Base-by-base conservation (phyloP, 495 filamentous ascomycete genomes). In the Aspergillus incahuasiensis region DNA sequence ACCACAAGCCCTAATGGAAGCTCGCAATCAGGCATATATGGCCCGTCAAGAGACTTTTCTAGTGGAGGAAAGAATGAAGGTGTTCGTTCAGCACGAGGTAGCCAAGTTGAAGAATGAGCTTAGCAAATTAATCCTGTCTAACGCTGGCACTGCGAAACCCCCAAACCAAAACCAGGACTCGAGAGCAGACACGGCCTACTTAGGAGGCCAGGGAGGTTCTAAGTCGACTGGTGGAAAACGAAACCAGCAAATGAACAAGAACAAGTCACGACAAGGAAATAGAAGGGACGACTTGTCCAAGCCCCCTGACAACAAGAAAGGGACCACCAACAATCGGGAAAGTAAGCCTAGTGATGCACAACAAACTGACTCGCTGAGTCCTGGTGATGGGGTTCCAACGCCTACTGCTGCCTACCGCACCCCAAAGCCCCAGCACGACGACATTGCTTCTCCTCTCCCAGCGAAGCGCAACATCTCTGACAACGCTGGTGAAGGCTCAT, bases 71-170 rank as follows among this genome's bases (percentile, higher is more conserved):
- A 55, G 53, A 6, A 41, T 64, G 6, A 28, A 28, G 25, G 16
- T 16, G 0, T 21, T 51, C 13, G 21, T 68, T n/a, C 57, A 58
- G 3, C 20, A 48, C 15, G 64, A 67, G 52, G 15, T 62, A 0
- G 24, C 19, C 5, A 58, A 53, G 25, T 7, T 64, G 25, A 56
- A 46, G n/a, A 19, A 28, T 6, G 64, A 63, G 13, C 41, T 66
- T 4, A 28, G 34, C 3, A 44, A 48, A n/a, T 20, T 55, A 18
- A 44, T 54, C 7, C 24, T 24, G 1, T 34, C 38, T 6, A 52
- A 20, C 18, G 6, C 18, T 15, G 11, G 13, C n/a, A 12, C 16
- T 21, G 30, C 51, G 20, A 35, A 22, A 16, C 1, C 35, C 34
- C 41, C 52, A 18, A 13, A 22, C 20, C 41, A 55, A 47, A 44